Base-by-base conservation (phyloP, 2,329 filamentous ascomycete genomes). In the Blastomyces gilchristii region DNA sequence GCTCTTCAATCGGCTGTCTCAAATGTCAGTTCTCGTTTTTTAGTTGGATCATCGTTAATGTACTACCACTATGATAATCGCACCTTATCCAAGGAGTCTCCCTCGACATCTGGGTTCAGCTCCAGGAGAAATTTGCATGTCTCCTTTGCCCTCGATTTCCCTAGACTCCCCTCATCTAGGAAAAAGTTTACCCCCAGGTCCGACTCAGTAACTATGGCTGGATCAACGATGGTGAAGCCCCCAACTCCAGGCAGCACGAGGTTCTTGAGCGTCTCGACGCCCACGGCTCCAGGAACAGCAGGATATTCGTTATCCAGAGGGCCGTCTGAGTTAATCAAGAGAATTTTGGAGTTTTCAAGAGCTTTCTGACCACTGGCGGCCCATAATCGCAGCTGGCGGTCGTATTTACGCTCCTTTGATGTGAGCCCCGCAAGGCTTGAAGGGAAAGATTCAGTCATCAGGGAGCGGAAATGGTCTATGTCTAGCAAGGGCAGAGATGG, bases 141-240 rank as follows among this genome's bases (percentile, higher is more conserved):
- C 72, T 89, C 87, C 73, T 91, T 83, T 1, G 93, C 90, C 68
- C 94, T 86, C 34, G 86, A 86, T 70, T 86, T 87, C 61, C 91
- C 92, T 47, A 96, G 74, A 67, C 86, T 88, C 58, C 82, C 79
- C 69, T 94, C 86, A 65, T 96, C 90, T 0, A 99, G 81, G 71
- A 99, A 99, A 81, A 99, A 99, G 77, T 99, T 99, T 66, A 97
- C 88, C 4, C 95, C 94, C 50, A 99, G 80, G 71, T 99, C 94
- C 52, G 86, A 81, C 68, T 96, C 87, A 0, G 80, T 81, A n/a
- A 99, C 92, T 2, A 82, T 75, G 0, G 86, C 84, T 7, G 88
- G 86, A 71, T 99, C 94, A 61, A 89, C 87, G 65, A 99, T 96
- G 0, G 90, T 95, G 74, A 97, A 99, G 34, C 86, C 85, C 9